Evolutionary conservation across 306 rosid species (phyloP).

Genomic region (Medicago truncatula): DNA sequence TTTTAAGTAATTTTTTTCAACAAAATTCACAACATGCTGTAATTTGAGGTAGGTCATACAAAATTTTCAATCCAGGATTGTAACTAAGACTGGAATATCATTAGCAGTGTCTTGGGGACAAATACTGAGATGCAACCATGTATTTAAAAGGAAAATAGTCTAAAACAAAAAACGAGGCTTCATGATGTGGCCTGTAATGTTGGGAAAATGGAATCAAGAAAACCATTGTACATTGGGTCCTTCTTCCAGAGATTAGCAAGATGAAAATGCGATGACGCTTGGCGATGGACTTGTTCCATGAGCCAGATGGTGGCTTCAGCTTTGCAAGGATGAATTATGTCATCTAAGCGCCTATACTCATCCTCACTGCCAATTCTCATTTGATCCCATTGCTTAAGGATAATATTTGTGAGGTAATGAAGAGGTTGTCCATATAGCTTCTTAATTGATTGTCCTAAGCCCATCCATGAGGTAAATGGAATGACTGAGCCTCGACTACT

Average conservation of each 20-base stretch:
- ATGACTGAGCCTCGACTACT: constrained; percentile 70
- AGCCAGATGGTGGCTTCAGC: constrained; percentile 92
- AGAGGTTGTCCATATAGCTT: constrained; percentile 84
- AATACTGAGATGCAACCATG: constrained; percentile 21
- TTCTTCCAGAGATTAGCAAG: constrained; percentile 72
- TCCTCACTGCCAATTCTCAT: constrained; percentile 69
- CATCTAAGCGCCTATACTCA: constrained; percentile 69
- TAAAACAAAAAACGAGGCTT: constrained; percentile 26
- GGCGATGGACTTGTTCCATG: constrained; percentile 82
- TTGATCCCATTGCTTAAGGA: constrained; percentile 87
- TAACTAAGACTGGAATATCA: constrained; percentile 18
- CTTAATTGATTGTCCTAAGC: constrained; percentile 81
- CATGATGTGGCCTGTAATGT: constrained; percentile 45
- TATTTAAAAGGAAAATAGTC: not conserved
- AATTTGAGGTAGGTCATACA: constrained; percentile 7
- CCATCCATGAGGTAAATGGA: constrained; percentile 86
- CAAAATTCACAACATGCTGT: constrained; percentile 12
- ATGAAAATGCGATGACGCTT: constrained; percentile 67
- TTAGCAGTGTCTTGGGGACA: constrained; percentile 14
- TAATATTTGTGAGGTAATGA: constrained; percentile 88
- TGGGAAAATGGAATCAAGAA: constrained; percentile 78
- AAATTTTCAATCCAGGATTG: constrained; percentile 30
- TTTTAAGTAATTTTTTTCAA: not conserved
- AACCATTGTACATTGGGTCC: constrained; percentile 71
- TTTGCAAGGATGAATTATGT: constrained; percentile 81